phyloP scores from a whole-genome alignment of 176 grass and related monocot genomes.

The Oropetium thomaeum region DNA sequence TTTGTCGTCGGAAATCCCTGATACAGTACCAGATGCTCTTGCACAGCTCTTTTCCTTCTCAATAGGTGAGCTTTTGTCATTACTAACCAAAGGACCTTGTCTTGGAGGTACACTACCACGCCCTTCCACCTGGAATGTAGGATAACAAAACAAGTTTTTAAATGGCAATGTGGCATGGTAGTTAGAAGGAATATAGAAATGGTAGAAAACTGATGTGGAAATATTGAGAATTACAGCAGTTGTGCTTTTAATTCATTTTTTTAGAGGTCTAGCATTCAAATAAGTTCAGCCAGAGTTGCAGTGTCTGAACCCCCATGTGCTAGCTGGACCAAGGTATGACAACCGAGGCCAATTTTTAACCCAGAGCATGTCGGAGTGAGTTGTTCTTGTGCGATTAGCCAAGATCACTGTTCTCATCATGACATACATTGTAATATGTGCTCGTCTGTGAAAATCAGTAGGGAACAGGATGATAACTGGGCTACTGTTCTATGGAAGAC shows the following conservation, averaged over 20 bases:
- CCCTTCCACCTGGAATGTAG: conserved; percentile 59
- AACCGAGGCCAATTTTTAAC: neutral
- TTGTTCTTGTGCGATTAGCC: neutral
- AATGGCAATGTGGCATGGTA: neutral
- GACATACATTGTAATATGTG: neutral
- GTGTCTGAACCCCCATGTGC: too few relatives aligned
- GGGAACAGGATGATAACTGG: neutral
- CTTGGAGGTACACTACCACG: conserved; percentile 40
- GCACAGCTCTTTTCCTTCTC: conserved; percentile 66
- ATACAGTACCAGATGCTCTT: conserved; percentile 37
- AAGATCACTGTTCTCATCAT: neutral
- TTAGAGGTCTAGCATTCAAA: neutral
- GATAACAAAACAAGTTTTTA: neutral
- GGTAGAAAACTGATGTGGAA: neutral
- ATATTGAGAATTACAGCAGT: neutral
- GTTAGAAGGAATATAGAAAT: neutral
- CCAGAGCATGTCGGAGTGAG: neutral
- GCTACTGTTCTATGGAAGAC: neutral
- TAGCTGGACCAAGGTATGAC: neutral
- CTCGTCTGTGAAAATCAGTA: neutral
- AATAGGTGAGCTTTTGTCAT: conserved; percentile 49
- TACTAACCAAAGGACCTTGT: conserved; percentile 46
- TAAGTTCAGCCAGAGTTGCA: neutral
- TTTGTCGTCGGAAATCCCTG: conserved; percentile 59
- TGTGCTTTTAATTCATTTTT: neutral